A percentile compares a stretch with the other conserved stretches of the same genome.
These are phyloP conservation scores for Penicillium goetzii DNA, from an alignment of 495 filamentous ascomycete genomes.

Conservation along the genomic window DNA sequence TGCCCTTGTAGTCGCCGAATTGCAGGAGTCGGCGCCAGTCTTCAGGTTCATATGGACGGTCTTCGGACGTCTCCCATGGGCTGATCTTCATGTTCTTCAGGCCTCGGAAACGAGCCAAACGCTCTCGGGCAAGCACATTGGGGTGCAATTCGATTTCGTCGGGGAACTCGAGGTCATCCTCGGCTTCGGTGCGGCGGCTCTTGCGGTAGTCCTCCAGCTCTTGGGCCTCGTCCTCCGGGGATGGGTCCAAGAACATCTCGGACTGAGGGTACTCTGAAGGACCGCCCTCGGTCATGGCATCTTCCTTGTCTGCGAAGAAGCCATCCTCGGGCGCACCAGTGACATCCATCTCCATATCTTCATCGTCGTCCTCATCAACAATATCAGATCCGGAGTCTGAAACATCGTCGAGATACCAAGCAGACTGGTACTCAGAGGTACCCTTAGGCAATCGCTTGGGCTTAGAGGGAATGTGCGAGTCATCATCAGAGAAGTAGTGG, in stretches of 20 bases:
- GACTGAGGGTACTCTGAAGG: constrained; percentile 87
- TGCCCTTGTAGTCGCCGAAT: constrained; percentile 79
- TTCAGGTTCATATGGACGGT: constrained; percentile 80
- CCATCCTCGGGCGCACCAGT: constrained; percentile 72
- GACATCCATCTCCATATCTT: constrained; percentile 54
- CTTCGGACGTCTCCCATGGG: constrained; percentile 85
- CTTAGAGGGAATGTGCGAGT: constrained; percentile 59
- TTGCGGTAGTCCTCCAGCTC: constrained; percentile 78
- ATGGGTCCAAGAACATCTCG: constrained; percentile 86
- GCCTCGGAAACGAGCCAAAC: constrained; percentile 82
- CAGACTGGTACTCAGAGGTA: constrained; percentile 90
- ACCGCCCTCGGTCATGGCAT: constrained; percentile 74
- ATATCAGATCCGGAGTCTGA: constrained; percentile 87
- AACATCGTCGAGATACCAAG: constrained; percentile 87
- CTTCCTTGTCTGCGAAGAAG: constrained; percentile 68
- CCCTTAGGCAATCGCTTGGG: constrained; percentile 85
- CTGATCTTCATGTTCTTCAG: constrained; percentile 87
- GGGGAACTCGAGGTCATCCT: constrained; percentile 92
- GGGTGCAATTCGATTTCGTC: constrained; percentile 96
- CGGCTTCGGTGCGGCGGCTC: constrained; percentile 73
- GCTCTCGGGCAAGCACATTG: constrained; percentile 80
- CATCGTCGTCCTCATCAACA: constrained; percentile 61
- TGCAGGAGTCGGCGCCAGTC: constrained; percentile 86
- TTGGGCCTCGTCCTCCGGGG: constrained; percentile 82
- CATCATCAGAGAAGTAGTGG: constrained; percentile 96